Base-by-base conservation (phyloP, 305 asterid genomes). In the Petunia hybrid region DNA sequence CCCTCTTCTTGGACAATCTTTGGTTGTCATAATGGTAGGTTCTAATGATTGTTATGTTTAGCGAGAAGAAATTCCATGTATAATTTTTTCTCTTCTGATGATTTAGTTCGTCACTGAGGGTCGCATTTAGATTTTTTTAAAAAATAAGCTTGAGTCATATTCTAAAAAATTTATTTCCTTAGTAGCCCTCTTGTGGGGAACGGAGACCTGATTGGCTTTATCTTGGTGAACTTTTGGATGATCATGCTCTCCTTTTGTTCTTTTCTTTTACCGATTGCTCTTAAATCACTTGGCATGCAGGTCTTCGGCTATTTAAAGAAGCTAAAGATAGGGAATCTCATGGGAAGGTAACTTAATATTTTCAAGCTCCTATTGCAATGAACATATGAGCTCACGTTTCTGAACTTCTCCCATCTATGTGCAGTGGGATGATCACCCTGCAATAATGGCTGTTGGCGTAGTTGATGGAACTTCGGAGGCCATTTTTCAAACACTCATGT, bases 381-480 rank as follows among this genome's bases (percentile, higher is more conserved):
- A 81, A 76, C 59, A 22, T 74, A 61, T 12, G 67, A 73, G 77
- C 75, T 67, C 63, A 40, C 83, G 61, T 67, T 42, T 77, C 73
- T 89, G 79, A 82, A 74, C 74, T 41, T 64, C 48, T 80, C 51
- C 73, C 74, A 45, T 85, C 63, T 64, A 22, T 80, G 56, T 77
- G 82, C 87, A 92, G 97, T 94, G 98, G 99, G 93, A 92, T 87
- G 95, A 94, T 86, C 97, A 92, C 88, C 99, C 99, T 63, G 99
- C 99, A 79, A 91, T 96, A 82, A 96, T 96, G 99, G 99, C 97
- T 48, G 99, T 96, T 88, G 99, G 99, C 84, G 98, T 94, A 80
- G 85, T 94, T 85, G 98, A 94, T 86, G 98, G 94, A 81, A 88
- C 97, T 85, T 96, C 98, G 65, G 98, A 96, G 89, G 98, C 97